Conservation (phyloP, 2,329 filamentous ascomycete genomes). For the Lasiodiplodia gonubiensis region DNA sequence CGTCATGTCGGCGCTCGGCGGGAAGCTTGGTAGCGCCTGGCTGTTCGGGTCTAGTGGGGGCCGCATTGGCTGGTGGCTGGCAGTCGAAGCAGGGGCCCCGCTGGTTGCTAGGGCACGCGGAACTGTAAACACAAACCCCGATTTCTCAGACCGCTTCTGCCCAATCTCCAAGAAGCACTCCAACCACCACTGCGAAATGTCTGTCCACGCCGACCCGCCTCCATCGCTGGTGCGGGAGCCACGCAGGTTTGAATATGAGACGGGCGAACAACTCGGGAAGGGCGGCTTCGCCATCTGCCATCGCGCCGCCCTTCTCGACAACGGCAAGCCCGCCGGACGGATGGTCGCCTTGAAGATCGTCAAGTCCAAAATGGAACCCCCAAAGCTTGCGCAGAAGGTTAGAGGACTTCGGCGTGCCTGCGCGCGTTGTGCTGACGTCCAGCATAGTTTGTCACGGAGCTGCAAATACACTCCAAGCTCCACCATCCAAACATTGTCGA, state of each 20-base stretch:
- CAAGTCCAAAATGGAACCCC: slow-evolving; percentile 76
- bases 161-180: slow-evolving; percentile 5
- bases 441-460: slow-evolving; percentile 72
- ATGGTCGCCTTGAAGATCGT: slow-evolving; percentile 82
- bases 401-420: neutral
- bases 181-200: slow-evolving; percentile 34
- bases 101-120: slow-evolving; percentile 14
- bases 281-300: slow-evolving; percentile 85
- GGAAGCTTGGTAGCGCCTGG: slow-evolving; percentile 22
- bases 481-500: slow-evolving; percentile 94
- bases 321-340: slow-evolving; percentile 63
- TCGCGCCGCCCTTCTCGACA: slow-evolving; percentile 67
- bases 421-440: slow-evolving; percentile 29
- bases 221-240: slow-evolving; percentile 69
- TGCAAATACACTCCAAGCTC: slow-evolving; percentile 99
- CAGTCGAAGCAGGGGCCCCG: neutral
- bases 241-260: slow-evolving; percentile 73
- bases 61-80: neutral
- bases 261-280: slow-evolving; percentile 76
- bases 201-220: slow-evolving; percentile 58
- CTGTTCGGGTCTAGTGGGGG: slow-evolving; percentile 20
- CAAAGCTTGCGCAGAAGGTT: slow-evolving; percentile 85
- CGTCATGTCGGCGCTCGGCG: slow-evolving; percentile 20
- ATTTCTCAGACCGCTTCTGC: slow-evolving; percentile 18
- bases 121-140: slow-evolving; percentile 15